These are phyloP conservation scores for Pestalotiopsis sp. DNA, from an alignment of 2,329 filamentous ascomycete genomes.

Conservation along the genomic window DNA sequence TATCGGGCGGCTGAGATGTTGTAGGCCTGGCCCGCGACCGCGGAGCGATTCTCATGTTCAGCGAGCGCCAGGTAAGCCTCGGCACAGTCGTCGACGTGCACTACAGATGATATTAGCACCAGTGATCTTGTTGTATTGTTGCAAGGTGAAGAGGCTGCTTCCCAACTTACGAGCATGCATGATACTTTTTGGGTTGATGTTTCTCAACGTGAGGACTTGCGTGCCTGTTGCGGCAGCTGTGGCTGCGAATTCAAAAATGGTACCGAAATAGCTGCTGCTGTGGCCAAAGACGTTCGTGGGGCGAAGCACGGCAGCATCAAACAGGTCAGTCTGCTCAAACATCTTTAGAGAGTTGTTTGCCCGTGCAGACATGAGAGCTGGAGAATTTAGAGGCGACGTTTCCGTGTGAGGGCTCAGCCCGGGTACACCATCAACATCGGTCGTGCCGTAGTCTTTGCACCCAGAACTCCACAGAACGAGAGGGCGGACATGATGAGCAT, in stretches of 20 bases:
- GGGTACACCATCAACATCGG: constrained; percentile 33
- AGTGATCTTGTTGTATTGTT: not conserved
- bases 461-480: constrained; percentile 50
- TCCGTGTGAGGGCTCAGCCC: constrained; percentile 46
- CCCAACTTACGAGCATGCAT: constrained; percentile 38
- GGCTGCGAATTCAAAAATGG: constrained; percentile 37
- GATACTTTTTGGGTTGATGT: constrained; percentile 39
- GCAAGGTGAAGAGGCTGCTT: not conserved
- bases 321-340: constrained; percentile 40
- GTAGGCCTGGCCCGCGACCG: constrained; percentile 42
- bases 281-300: constrained; percentile 52
- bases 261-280: constrained; percentile 46
- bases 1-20: constrained; percentile 49
- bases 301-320: constrained; percentile 46
- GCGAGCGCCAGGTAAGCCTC: constrained; percentile 51
- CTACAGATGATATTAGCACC: not conserved
- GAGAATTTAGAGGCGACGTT: constrained; percentile 38
- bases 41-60: constrained; percentile 31
- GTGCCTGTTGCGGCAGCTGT: constrained; percentile 20
- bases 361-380: constrained; percentile 32
- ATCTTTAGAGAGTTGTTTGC: constrained; percentile 35
- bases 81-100: constrained; percentile 53
- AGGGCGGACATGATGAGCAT: constrained; percentile 35
- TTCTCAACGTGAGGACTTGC: constrained; percentile 31
- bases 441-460: constrained; percentile 53